Conservation (phyloP, 345 rosid genomes). For the Durio zibethinus region DNA sequence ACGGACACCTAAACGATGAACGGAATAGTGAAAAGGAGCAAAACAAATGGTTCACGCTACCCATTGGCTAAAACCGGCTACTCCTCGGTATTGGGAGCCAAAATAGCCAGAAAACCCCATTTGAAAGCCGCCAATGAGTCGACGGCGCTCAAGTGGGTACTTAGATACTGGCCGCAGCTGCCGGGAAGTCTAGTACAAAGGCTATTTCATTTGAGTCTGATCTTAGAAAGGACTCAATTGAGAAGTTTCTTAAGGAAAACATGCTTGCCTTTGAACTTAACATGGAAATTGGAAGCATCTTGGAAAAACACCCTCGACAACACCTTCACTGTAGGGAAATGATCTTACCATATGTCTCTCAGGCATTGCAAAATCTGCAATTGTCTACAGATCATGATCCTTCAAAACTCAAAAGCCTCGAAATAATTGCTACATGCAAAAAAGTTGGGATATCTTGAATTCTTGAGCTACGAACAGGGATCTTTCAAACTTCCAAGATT, state of each 20-base stretch:
- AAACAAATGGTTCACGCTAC: conserved; percentile 68
- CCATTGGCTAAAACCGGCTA: conserved; percentile 48
- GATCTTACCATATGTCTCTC: conserved; percentile 62
- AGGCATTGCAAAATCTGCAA: conserved; percentile 40
- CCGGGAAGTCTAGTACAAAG: conserved; percentile 81
- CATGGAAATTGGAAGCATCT: conserved; percentile 67
- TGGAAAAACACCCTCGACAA: conserved; percentile 59
- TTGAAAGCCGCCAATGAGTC: conserved; percentile 26
- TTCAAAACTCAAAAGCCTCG: conserved; percentile 43
- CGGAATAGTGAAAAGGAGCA: background rate
- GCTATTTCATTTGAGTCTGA: conserved; percentile 72
- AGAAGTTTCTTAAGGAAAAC: conserved; percentile 17
- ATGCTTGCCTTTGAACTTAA: conserved; percentile 60
- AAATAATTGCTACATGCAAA: conserved; percentile 82
- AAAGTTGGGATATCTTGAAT: conserved; percentile 31
- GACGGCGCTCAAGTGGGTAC: conserved; percentile 81
- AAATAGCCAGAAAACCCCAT: conserved; percentile 23
- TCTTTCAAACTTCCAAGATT: background rate
- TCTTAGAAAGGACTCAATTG: conserved; percentile 15
- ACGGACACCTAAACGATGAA: background rate
- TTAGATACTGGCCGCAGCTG: conserved; percentile 73
- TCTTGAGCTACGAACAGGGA: background rate
- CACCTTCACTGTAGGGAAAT: conserved; percentile 91
- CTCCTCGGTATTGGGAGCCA: conserved; percentile 49
- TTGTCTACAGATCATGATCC: conserved; percentile 41